phyloP scores from a whole-genome alignment of 1,284 basidiomycete genomes.

The Melanopsichium pennsylvanicum region DNA sequence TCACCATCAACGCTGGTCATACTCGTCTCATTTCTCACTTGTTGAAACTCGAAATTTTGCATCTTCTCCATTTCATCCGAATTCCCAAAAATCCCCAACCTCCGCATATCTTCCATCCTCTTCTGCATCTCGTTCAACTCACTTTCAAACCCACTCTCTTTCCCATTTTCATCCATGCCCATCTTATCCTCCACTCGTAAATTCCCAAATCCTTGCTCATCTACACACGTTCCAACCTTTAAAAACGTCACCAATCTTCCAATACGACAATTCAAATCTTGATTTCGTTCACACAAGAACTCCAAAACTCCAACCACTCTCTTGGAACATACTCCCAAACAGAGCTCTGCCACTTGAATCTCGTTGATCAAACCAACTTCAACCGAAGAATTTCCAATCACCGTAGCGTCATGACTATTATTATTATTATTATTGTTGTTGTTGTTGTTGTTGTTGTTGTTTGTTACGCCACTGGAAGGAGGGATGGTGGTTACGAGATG shows the following conservation, averaged over 20 bases:
- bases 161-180: background rate
- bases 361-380: too few species aligned
- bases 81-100: too few species aligned
- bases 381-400: too few species aligned
- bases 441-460: too few species aligned
- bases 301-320: conserved; percentile 8
- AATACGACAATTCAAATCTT: conserved; percentile 5
- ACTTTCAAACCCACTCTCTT: conserved; percentile 15
- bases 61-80: too few species aligned
- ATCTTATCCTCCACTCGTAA: too few species aligned
- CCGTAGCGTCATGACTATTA: too few species aligned
- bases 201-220: background rate
- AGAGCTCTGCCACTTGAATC: conserved; percentile 17
- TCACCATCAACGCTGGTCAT: too few species aligned
- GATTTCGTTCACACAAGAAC: conserved; percentile 16
- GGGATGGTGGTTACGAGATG: conserved; percentile 19
- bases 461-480: background rate
- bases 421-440: too few species aligned
- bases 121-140: conserved; percentile 21
- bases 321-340: conserved; percentile 4
- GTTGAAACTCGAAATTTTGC: too few species aligned
- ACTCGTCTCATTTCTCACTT: too few species aligned
- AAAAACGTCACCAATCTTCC: conserved; percentile 12
- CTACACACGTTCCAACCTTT: conserved; percentile 4
- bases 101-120: conserved; percentile 2